Percentiles rank a stretch among this genome's conserved stretches.
Evolutionary conservation across 805 yeast species (phyloP).

Genomic region (Ogataea siamensis): DNA sequence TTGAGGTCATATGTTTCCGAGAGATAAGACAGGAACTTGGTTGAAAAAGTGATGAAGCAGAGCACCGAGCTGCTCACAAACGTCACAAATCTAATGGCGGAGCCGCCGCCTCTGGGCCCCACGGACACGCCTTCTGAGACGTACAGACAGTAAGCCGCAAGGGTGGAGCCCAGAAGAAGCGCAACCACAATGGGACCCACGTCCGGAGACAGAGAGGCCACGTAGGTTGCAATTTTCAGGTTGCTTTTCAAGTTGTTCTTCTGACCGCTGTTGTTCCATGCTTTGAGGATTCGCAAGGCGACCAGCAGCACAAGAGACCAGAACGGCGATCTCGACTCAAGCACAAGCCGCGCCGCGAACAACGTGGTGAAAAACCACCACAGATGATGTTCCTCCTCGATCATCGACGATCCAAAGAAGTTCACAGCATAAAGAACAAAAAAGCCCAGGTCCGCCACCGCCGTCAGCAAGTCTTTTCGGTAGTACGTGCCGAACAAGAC

Average conservation of each 20-base stretch:
- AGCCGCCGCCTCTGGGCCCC: not conserved
- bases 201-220: slow-evolving; percentile 31
- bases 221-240: slow-evolving; percentile 44
- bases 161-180: slow-evolving; percentile 19
- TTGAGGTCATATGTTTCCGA: slow-evolving; percentile 29
- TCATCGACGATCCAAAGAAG: slow-evolving; percentile 81
- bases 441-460: slow-evolving; percentile 29
- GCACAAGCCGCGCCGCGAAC: slow-evolving; percentile 18
- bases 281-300: slow-evolving; percentile 59
- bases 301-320: slow-evolving; percentile 26
- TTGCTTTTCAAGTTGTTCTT: slow-evolving; percentile 56
- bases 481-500: slow-evolving; percentile 23
- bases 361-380: slow-evolving; percentile 82
- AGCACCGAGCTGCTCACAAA: slow-evolving; percentile 48
- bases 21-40: slow-evolving; percentile 29
- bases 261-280: slow-evolving; percentile 92
- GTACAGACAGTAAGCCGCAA: slow-evolving; percentile 15
- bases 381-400: slow-evolving; percentile 93
- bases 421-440: slow-evolving; percentile 45
- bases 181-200: slow-evolving; percentile 26
- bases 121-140: not conserved
- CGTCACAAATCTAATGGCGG: slow-evolving; percentile 28
- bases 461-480: slow-evolving; percentile 14
- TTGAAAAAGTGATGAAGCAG: slow-evolving; percentile 29
- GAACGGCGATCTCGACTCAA: slow-evolving; percentile 17